Percentiles rank a stretch among this genome's conserved stretches.
Evolutionary conservation across 768 basidiomycete genomes (phyloP).

Genomic region (Flagelloscypha sp.): DNA sequence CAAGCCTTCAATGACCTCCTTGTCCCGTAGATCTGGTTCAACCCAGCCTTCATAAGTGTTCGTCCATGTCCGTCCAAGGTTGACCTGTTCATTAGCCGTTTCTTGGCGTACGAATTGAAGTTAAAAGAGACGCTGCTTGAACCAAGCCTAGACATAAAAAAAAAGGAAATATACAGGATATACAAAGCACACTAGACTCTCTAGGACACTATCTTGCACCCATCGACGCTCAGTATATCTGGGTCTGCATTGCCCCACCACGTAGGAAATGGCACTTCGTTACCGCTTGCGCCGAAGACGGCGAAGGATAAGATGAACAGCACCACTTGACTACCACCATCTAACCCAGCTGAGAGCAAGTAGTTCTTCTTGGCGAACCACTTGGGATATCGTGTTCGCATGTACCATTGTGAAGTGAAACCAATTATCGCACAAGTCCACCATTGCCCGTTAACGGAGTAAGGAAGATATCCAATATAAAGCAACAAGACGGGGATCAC

Average conservation of each 20-base stretch:
- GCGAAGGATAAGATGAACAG: constrained; percentile 37
- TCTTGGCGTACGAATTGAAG: no score
- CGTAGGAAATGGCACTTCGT: constrained; percentile 32
- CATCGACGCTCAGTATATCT: no score
- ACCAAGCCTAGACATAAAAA: no score
- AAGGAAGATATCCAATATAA: constrained; percentile 35
- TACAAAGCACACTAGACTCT: no score
- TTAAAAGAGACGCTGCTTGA: no score
- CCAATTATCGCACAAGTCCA: constrained; percentile 48
- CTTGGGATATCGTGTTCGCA: constrained; percentile 30
- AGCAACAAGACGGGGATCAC: constrained; percentile 38
- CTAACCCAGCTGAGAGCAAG: constrained; percentile 39
- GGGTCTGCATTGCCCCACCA: constrained; percentile 37
- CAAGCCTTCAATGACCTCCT: no score
- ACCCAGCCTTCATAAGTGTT: no score
- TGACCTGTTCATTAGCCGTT: no score
- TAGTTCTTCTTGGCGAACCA: constrained; percentile 46
- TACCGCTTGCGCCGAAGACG: constrained; percentile 31
- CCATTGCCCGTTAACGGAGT: constrained; percentile 49
- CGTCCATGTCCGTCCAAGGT: no score
- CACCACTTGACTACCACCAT: constrained; percentile 41
- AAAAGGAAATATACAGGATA: no score
- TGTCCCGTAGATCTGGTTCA: no score
- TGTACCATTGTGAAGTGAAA: constrained; percentile 40
- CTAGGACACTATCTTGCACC: no score